Conservation (phyloP, 1,284 basidiomycete genomes). For the Tranzscheliella williamsii region DNA sequence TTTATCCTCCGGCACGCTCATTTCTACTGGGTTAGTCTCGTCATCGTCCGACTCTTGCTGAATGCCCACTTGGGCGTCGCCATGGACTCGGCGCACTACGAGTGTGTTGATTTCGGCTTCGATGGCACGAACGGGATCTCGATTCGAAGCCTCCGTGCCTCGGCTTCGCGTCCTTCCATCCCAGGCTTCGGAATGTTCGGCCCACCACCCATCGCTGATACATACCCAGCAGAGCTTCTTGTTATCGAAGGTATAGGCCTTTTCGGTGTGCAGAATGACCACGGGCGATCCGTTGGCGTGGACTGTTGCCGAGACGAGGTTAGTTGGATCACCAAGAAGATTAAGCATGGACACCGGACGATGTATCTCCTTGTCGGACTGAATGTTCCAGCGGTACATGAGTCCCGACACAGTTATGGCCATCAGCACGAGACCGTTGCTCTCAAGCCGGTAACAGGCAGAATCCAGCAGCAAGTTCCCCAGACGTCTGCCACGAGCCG, state of each 20-base stretch:
- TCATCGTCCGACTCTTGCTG: slow-evolving; percentile 31
- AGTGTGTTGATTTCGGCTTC: slow-evolving; percentile 53
- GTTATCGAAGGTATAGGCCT: slow-evolving; percentile 51
- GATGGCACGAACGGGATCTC: slow-evolving; percentile 48
- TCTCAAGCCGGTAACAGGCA: slow-evolving; percentile 40
- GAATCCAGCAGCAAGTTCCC: slow-evolving; percentile 42
- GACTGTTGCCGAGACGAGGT: slow-evolving; percentile 35
- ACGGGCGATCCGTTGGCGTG: slow-evolving; percentile 63
- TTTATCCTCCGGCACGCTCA: slow-evolving; percentile 36
- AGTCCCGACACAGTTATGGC: slow-evolving; percentile 39
- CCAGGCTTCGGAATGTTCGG: slow-evolving; percentile 51
- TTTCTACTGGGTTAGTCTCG: slow-evolving; percentile 16
- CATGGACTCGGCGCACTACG: slow-evolving; percentile 31
- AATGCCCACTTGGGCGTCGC: slow-evolving; percentile 19
- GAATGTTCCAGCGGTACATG: slow-evolving; percentile 52
- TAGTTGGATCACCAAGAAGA: slow-evolving; percentile 39
- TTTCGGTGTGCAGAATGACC: slow-evolving; percentile 41
- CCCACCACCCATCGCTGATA: slow-evolving; percentile 49
- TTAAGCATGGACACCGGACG: slow-evolving; percentile 40
- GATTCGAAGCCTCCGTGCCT: slow-evolving; percentile 26
- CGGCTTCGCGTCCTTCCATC: slow-evolving; percentile 43
- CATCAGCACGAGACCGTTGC: slow-evolving; percentile 39
- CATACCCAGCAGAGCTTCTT: slow-evolving; percentile 42
- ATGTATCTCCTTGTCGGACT: slow-evolving; percentile 31
- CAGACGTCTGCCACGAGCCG: slow-evolving; percentile 40